A percentile compares a stretch with the other conserved stretches of the same genome.
These are phyloP conservation scores for Chlorella sp. DNA, from an alignment of 139 green algal genomes.

Conservation along the genomic window DNA sequence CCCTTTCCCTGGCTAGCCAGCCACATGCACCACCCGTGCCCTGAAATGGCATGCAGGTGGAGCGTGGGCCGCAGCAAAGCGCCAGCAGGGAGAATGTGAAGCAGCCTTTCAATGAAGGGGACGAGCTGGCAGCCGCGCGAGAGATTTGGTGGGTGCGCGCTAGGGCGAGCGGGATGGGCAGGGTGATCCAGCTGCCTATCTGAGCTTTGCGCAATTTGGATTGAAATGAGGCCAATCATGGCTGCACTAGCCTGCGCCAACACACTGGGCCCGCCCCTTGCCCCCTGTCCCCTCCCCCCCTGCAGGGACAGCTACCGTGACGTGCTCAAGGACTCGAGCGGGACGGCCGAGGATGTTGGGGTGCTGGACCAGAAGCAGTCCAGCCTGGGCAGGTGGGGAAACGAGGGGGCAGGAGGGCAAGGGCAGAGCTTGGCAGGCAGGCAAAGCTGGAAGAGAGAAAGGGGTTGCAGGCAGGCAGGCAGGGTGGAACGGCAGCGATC, in stretches of 20 bases:
- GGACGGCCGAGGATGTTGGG: background rate
- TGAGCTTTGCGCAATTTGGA: background rate
- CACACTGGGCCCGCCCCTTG: background rate
- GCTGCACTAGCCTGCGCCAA: background rate
- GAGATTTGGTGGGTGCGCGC: background rate
- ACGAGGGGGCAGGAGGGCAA: too few species aligned
- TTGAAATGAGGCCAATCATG: background rate
- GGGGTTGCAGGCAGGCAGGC: too few species aligned
- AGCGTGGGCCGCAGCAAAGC: background rate
- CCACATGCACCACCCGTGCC: too few species aligned
- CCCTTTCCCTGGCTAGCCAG: background rate
- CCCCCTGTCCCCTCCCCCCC: background rate
- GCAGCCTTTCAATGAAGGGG: background rate
- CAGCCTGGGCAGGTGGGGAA: background rate
- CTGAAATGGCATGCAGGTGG: background rate
- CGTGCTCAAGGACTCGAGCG: background rate
- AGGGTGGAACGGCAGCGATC: background rate
- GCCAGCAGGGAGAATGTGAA: background rate
- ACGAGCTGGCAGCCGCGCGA: background rate
- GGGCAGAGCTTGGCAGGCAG: background rate
- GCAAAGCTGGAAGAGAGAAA: too few species aligned
- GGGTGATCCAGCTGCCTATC: background rate
- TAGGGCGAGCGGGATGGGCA: background rate
- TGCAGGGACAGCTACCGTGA: slow-evolving; percentile 11
- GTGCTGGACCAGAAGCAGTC: background rate